These are phyloP conservation scores for Parachaetomium inaequale DNA, from an alignment of 495 filamentous ascomycete genomes.

Conservation along the genomic window DNA sequence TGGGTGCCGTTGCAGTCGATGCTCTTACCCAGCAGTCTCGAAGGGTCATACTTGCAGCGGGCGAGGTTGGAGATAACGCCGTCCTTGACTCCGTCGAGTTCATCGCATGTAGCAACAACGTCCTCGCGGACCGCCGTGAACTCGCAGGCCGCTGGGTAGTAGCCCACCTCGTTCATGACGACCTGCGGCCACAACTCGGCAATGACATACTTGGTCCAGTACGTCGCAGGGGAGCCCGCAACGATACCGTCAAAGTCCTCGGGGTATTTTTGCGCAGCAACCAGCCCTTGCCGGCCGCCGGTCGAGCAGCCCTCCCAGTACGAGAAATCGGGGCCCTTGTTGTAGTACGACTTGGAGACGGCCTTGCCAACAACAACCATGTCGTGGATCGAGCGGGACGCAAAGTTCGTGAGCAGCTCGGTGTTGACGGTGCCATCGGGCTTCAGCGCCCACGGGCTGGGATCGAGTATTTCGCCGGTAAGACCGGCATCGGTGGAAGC, in stretches of 20 bases:
- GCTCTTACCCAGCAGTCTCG: too few species aligned
- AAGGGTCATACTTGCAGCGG: too few species aligned
- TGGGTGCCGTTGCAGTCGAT: too few species aligned
- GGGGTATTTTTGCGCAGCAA: not conserved
- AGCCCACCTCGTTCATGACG: not conserved
- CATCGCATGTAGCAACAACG: too few species aligned
- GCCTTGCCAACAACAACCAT: conserved; percentile 1
- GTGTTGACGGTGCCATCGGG: not conserved
- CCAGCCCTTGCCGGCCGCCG: not conserved
- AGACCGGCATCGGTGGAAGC: not conserved
- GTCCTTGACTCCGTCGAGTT: too few species aligned
- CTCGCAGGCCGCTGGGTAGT: not conserved
- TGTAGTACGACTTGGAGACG: not conserved
- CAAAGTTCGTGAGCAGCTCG: not conserved
- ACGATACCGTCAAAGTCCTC: conserved; percentile 1
- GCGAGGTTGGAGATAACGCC: too few species aligned
- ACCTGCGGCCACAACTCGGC: conserved; percentile 7
- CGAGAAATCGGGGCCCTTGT: not conserved
- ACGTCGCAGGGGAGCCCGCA: not conserved
- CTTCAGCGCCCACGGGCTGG: not conserved
- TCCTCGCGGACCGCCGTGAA: too few species aligned
- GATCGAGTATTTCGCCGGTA: not conserved
- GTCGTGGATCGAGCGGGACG: not conserved
- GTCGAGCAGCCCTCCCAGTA: conserved; percentile 3
- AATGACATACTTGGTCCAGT: conserved; percentile 3